A percentile compares a stretch with the other conserved stretches of the same genome.
Evolutionary conservation across 2,329 filamentous ascomycete genomes (phyloP).

Genomic region (Thielaviopsis musarum): DNA sequence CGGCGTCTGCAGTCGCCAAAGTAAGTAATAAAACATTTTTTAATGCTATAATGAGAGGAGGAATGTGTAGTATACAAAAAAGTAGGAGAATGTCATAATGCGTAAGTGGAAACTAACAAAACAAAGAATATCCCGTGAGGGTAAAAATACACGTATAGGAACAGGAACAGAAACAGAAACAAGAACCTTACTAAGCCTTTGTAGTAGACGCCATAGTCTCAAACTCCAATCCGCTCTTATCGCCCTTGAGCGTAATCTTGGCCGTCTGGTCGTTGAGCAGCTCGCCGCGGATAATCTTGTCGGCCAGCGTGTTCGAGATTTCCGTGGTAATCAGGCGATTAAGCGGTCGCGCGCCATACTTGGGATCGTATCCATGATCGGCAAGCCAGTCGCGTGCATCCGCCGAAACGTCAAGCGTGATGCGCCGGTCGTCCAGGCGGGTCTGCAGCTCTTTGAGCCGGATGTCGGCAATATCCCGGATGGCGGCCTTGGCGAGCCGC

Average conservation of each 20-base stretch:
- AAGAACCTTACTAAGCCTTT: not conserved
- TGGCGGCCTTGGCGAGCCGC: slow-evolving; percentile 57
- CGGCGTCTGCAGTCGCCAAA: no score
- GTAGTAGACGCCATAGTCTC: not conserved
- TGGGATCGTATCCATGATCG: slow-evolving; percentile 76
- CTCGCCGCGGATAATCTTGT: slow-evolving; percentile 78
- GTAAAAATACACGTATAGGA: no score
- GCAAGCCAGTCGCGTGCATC: slow-evolving; percentile 75
- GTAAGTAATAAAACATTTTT: no score
- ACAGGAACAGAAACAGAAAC: no score
- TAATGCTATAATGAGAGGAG: not conserved
- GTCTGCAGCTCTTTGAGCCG: slow-evolving; percentile 68
- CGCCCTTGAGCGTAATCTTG: slow-evolving; percentile 46
- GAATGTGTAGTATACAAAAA: slow-evolving; percentile 1
- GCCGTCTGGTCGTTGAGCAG: slow-evolving; percentile 61
- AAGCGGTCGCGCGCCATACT: slow-evolving; percentile 77
- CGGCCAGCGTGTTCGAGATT: slow-evolving; percentile 75
- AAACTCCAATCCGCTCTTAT: slow-evolving; percentile 7
- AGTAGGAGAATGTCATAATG: not conserved
- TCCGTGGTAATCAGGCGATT: slow-evolving; percentile 83
- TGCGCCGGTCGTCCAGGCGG: slow-evolving; percentile 71
- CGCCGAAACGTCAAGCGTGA: slow-evolving; percentile 53
- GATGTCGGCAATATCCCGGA: slow-evolving; percentile 89
- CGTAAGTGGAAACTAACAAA: not conserved
- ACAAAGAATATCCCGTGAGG: no score